phyloP scores from a whole-genome alignment of 2,329 filamentous ascomycete genomes.

The Pseudogymnoascus sp. region DNA sequence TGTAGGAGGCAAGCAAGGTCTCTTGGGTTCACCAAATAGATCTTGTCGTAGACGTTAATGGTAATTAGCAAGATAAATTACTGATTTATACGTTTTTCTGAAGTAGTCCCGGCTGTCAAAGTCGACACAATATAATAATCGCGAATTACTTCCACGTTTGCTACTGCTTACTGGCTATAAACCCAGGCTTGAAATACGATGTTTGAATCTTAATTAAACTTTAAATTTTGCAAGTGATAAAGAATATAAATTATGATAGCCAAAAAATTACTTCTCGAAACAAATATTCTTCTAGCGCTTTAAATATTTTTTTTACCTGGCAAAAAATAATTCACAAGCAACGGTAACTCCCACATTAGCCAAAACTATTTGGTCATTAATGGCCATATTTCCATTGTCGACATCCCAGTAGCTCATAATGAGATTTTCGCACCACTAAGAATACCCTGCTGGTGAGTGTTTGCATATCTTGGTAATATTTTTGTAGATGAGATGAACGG shows the following conservation, averaged over 20 bases:
- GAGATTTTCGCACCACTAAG: neutral
- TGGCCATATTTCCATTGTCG: neutral
- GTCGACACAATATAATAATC: neutral
- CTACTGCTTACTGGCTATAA: neutral
- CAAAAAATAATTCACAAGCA: neutral
- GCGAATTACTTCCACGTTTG: neutral
- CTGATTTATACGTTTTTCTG: too few species aligned
- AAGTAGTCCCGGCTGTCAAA: too few species aligned
- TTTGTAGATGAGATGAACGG: neutral
- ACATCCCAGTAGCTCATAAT: neutral
- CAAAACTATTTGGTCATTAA: neutral
- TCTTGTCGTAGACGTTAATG: neutral
- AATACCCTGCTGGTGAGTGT: neutral
- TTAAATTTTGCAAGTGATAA: too few species aligned
- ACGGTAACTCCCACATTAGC: neutral
- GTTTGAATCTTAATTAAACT: neutral
- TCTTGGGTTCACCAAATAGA: neutral
- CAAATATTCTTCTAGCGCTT: neutral
- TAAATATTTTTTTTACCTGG: neutral
- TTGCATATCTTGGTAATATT: neutral
- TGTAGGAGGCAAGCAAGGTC: neutral
- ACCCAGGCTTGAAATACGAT: neutral
- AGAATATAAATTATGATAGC: neutral
- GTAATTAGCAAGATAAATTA: neutral
- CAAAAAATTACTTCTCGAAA: too few species aligned